Percentiles rank a stretch among this genome's conserved stretches.
phyloP scores from a whole-genome alignment of 2,329 filamentous ascomycete species.

The Lojkania enalia region DNA sequence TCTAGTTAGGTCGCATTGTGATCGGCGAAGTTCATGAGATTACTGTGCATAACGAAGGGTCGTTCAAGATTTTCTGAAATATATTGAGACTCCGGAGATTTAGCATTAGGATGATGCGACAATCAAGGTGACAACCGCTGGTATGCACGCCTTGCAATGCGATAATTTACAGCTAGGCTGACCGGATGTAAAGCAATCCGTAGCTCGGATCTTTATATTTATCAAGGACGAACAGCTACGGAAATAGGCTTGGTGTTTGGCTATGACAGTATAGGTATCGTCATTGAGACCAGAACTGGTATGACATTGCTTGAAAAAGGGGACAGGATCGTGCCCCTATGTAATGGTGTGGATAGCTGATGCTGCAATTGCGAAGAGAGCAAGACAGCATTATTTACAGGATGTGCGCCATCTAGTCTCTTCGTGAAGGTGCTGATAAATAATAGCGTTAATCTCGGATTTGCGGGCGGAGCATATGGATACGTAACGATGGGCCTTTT shows the following conservation, averaged over 20 bases:
- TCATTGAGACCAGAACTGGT: conserved; percentile 59
- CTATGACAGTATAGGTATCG: conserved; percentile 65
- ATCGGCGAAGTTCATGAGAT: conserved; percentile 46
- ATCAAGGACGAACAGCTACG: conserved; percentile 66
- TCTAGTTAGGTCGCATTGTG: neutral
- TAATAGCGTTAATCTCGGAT: conserved; percentile 58
- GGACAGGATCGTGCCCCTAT: conserved; percentile 66
- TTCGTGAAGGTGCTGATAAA: conserved; percentile 8
- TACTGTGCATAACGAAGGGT: conserved; percentile 66
- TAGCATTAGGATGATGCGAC: conserved; percentile 67
- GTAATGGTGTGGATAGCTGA: conserved; percentile 66
- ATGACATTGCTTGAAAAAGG: conserved; percentile 65
- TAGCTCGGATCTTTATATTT: conserved; percentile 61
- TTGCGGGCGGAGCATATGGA: conserved; percentile 63
- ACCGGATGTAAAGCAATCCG: conserved; percentile 52
- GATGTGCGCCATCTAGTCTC: conserved; percentile 31
- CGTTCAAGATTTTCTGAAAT: conserved; percentile 65
- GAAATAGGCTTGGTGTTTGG: conserved; percentile 64
- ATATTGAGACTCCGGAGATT: conserved; percentile 61
- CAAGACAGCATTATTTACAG: conserved; percentile 67
- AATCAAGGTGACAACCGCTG: conserved; percentile 66
- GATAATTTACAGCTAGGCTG: conserved; percentile 7
- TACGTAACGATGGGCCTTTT: conserved; percentile 65
- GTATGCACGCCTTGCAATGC: conserved; percentile 27
- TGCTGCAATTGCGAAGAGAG: conserved; percentile 68